Evolutionary conservation across 2,329 filamentous ascomycete species (phyloP), one percentile per base, ranked within the genome.

Genomic region (Monosporascus sp.): DNA sequence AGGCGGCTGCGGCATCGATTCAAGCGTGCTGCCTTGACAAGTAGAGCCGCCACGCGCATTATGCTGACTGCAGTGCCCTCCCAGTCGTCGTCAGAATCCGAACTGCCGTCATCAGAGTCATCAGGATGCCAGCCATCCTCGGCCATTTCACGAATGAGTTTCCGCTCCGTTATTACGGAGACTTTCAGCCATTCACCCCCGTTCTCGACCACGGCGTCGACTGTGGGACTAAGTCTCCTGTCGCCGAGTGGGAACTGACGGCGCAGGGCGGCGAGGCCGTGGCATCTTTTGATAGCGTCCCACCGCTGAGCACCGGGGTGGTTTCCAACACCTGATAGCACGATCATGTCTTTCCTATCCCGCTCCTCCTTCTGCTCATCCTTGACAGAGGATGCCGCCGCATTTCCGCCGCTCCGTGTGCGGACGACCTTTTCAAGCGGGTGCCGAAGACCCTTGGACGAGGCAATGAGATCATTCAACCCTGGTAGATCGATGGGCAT

Each of bases 51-150:
- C 8, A 44, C 54, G 7, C 52, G 52, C 17, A 54, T 22, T 20
- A 58, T 50, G 3, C 52, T 50, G 24, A 55, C 52, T 2, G 53
- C 54, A 20, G 35, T 53, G 35, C 54, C 41, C 9, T 58, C 56
- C 11, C 48, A 43, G 14, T 51, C 51, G 43, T 50, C 54, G n/a
- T 35, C 45, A 22, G 17, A 22, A 24, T 54, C 54, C 9, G 51
- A 52, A 11, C 53, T 54, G 11, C 52, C 54, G 26, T 54, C 54
- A 5, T 51, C 53, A 3, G 56, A 58, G 44, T 58, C 56, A 17
- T 58, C 56, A 8, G 54, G 56, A 46, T 58, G 55, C 56, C 56
- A 58, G 19, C 56, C 56, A 31, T 58, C 54, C 24, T 58, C 51
- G 9, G 56, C 56, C 54, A 58, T 56, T 22, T 58, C 54, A 22